Evolutionary conservation across 768 basidiomycete species (phyloP).

Genomic region (Hygrophoropsis aurantiaca): DNA sequence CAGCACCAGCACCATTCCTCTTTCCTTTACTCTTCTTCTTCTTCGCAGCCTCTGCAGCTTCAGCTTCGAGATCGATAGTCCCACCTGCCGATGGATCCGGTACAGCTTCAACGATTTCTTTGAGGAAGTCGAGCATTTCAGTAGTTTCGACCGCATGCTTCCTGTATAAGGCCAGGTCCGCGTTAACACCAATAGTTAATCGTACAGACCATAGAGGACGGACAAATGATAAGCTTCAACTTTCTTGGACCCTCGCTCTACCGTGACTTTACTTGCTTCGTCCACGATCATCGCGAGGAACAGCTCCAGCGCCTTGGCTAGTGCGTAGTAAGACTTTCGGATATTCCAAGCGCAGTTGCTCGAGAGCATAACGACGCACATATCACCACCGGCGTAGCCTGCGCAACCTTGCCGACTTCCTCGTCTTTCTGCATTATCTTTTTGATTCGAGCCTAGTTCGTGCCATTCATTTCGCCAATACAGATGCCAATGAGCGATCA

Average conservation of each 20-base stretch:
- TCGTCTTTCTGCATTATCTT: conserved; percentile 99
- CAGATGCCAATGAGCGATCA: conserved; percentile 10
- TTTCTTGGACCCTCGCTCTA: conserved; percentile 78
- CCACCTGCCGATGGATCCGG: conserved; percentile 87
- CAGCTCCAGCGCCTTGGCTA: conserved; percentile 93
- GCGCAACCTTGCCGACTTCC: conserved; percentile 97
- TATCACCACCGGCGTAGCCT: conserved; percentile 94
- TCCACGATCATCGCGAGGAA: conserved; percentile 86
- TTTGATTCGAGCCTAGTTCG: conserved; percentile 87
- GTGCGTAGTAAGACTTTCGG: neutral
- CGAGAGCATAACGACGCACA: conserved; percentile 54
- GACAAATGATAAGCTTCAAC: conserved; percentile 93
- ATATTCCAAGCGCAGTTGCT: neutral
- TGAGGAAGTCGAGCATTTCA: conserved; percentile 90
- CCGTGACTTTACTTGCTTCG: conserved; percentile 77
- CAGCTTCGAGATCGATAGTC: conserved; percentile 69
- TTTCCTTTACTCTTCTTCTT: conserved; percentile 64
- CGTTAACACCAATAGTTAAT: too few species aligned
- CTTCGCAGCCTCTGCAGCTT: conserved; percentile 50
- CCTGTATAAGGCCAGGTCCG: conserved; percentile 39
- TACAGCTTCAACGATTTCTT: conserved; percentile 83
- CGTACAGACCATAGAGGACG: conserved; percentile 31
- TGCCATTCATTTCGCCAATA: neutral
- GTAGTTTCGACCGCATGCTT: conserved; percentile 90
- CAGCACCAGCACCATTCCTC: conserved; percentile 39